phyloP scores from a whole-genome alignment of 768 basidiomycete species.

The Steccherinum ochraceum region DNA sequence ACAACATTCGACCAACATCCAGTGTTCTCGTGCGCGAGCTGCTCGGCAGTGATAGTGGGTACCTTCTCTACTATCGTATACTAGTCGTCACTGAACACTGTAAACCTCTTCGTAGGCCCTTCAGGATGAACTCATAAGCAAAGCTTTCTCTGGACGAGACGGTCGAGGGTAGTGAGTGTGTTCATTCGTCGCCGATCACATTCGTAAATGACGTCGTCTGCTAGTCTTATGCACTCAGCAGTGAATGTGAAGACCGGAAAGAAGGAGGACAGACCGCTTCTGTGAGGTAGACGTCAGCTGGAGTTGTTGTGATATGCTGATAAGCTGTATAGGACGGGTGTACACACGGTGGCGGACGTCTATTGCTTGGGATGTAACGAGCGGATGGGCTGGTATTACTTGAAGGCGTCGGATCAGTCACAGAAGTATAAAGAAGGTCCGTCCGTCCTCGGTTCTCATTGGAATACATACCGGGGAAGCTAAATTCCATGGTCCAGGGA shows the following conservation, averaged over 20 bases:
- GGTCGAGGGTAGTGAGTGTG: slow-evolving; percentile 69
- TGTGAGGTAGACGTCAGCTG: slow-evolving; percentile 47
- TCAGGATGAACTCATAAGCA: slow-evolving; percentile 82
- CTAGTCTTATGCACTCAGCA: slow-evolving; percentile 71
- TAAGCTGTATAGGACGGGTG: slow-evolving; percentile 69
- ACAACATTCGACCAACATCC: slow-evolving; percentile 60
- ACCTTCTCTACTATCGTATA: background rate
- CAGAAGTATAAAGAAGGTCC: slow-evolving; percentile 87
- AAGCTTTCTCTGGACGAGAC: slow-evolving; percentile 78
- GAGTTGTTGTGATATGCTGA: too few relatives aligned
- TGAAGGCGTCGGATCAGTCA: slow-evolving; percentile 65
- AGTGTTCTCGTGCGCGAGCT: slow-evolving; percentile 61
- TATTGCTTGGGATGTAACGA: slow-evolving; percentile 78
- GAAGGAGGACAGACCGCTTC: slow-evolving; percentile 66
- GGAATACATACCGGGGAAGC: background rate
- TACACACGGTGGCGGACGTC: slow-evolving; percentile 76
- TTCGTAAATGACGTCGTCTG: slow-evolving; percentile 4
- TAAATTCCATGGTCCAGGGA: slow-evolving; percentile 47
- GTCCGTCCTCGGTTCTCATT: background rate
- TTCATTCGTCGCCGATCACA: slow-evolving; percentile 1
- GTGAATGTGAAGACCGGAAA: slow-evolving; percentile 68
- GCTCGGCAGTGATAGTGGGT: slow-evolving; percentile 65
- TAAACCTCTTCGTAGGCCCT: slow-evolving; percentile 42
- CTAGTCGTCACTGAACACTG: slow-evolving; percentile 2
- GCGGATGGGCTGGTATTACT: slow-evolving; percentile 77